Percentiles rank a stretch among this genome's conserved stretches.
These are phyloP conservation scores for Ilyonectria sp. DNA, from an alignment of 2,329 filamentous ascomycete species.

Conservation along the genomic window DNA sequence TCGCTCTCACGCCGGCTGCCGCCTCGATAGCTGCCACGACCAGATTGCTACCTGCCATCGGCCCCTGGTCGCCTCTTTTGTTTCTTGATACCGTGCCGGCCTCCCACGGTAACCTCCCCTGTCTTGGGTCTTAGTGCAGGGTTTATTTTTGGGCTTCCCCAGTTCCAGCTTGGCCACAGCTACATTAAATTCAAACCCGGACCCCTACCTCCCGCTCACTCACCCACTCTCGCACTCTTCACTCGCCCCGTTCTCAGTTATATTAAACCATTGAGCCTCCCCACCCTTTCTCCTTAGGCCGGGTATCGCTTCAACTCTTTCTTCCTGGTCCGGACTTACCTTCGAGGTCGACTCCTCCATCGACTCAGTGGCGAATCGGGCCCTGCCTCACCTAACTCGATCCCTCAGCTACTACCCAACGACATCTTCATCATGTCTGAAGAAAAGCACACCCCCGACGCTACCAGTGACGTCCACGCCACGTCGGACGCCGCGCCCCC, in stretches of 20 bases:
- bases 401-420: background rate
- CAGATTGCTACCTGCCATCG: slow-evolving; percentile 39
- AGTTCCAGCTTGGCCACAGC: slow-evolving; percentile 23
- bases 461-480: slow-evolving; percentile 33
- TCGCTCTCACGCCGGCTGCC: background rate
- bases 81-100: slow-evolving; percentile 28
- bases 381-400: slow-evolving; percentile 1
- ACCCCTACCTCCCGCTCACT: slow-evolving; percentile 10
- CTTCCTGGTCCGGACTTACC: background rate
- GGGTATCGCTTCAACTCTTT: background rate
- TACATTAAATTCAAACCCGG: slow-evolving; percentile 21
- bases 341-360: slow-evolving; percentile 7
- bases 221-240: slow-evolving; percentile 4
- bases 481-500: slow-evolving; percentile 33
- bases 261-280: slow-evolving; percentile 13
- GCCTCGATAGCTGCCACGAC: slow-evolving; percentile 18
- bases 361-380: slow-evolving; percentile 11
- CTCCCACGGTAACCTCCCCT: slow-evolving; percentile 11
- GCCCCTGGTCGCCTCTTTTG: slow-evolving; percentile 20
- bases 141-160: slow-evolving; percentile 43
- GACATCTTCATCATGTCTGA: slow-evolving; percentile 44
- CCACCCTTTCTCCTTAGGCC: background rate
- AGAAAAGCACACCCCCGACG: slow-evolving; percentile 43
- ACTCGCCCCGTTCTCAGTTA: slow-evolving; percentile 4
- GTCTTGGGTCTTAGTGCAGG: slow-evolving; percentile 18